Evolutionary conservation across 805 yeast genomes (phyloP).

Genomic region (Candida ponderosae): DNA sequence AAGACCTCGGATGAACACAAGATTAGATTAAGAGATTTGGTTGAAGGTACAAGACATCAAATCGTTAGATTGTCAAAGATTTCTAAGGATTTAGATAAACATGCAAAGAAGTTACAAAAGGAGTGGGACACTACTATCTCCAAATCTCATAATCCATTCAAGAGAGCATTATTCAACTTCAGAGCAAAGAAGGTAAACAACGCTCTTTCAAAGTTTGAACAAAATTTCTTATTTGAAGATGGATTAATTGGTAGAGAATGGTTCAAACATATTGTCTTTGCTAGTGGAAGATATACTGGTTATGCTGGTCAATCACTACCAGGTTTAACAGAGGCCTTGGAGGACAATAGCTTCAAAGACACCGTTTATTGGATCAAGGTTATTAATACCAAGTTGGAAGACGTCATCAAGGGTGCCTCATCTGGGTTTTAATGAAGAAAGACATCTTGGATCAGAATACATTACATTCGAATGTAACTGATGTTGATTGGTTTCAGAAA

Average conservation of each 20-base stretch:
- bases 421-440: background rate
- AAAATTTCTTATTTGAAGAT: constrained; percentile 33
- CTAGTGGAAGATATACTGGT: constrained; percentile 50
- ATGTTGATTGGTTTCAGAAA: too few relatives aligned
- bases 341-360: constrained; percentile 32
- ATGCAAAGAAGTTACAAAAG: constrained; percentile 11
- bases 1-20: background rate
- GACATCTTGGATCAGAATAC: too few relatives aligned
- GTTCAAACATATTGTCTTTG: constrained; percentile 47
- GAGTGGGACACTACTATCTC: constrained; percentile 21
- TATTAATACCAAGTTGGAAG: constrained; percentile 8
- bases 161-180: constrained; percentile 18
- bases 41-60: constrained; percentile 21
- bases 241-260: constrained; percentile 43
- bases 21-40: constrained; percentile 18
- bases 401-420: background rate
- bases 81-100: constrained; percentile 20
- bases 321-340: constrained; percentile 44
- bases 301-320: constrained; percentile 48
- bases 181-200: constrained; percentile 24
- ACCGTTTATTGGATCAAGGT: constrained; percentile 19
- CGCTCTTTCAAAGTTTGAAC: constrained; percentile 33
- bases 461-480: too few relatives aligned
- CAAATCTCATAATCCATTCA: constrained; percentile 24
- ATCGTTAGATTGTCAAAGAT: constrained; percentile 17